Conservation (phyloP, 495 filamentous ascomycete genomes). For the Aspergillus panamensis region DNA sequence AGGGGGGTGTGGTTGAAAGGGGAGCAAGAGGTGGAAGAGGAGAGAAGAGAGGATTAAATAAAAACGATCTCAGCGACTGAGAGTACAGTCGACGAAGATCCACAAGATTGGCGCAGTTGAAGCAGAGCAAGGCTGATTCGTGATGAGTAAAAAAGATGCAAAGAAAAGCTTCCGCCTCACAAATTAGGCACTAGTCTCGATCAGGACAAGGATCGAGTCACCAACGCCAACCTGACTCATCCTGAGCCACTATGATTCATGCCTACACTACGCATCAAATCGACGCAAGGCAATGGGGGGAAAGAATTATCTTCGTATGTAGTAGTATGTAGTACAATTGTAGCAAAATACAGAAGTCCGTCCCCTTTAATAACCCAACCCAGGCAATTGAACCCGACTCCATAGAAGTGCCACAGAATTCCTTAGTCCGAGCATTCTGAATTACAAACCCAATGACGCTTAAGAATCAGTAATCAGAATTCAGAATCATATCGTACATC, state of each 20-base stretch:
- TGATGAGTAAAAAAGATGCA: slow-evolving; percentile 12
- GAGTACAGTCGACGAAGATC: background rate
- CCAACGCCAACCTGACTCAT: slow-evolving; percentile 21
- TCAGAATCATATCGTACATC: background rate
- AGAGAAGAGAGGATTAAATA: background rate
- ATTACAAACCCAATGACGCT: background rate
- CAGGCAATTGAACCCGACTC: background rate
- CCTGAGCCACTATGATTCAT: slow-evolving; percentile 19
- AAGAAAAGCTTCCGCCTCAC: slow-evolving; percentile 17
- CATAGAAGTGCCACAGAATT: background rate
- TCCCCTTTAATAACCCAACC: background rate
- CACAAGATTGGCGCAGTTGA: background rate
- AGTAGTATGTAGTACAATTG: background rate
- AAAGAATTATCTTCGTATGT: background rate
- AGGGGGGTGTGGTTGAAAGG: background rate
- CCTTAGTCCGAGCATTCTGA: background rate
- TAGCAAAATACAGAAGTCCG: background rate
- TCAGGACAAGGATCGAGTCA: slow-evolving; percentile 22
- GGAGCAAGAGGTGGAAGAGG: background rate
- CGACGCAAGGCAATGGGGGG: background rate
- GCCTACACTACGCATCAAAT: background rate
- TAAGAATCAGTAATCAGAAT: background rate
- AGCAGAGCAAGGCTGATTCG: slow-evolving; percentile 6
- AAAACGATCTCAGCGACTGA: background rate
- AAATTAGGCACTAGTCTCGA: slow-evolving; percentile 21